Percentiles rank a stretch among this genome's conserved stretches.
phyloP scores from a whole-genome alignment of 768 basidiomycete genomes.

The Podaxis sp. region DNA sequence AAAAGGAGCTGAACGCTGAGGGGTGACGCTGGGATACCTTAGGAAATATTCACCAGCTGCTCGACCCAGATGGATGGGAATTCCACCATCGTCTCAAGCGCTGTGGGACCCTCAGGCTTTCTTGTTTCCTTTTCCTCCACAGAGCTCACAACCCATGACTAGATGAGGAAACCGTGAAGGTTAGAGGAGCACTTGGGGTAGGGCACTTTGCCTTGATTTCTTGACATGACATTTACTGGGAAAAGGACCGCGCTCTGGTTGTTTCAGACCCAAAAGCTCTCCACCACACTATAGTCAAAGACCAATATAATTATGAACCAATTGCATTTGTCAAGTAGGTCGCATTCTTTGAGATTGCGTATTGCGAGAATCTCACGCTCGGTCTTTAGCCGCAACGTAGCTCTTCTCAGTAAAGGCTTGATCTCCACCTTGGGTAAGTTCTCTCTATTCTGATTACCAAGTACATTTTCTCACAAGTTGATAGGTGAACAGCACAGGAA shows the following conservation, averaged over 20 bases:
- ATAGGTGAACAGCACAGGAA: slow-evolving; percentile 42
- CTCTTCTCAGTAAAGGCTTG: slow-evolving; percentile 14
- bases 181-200: slow-evolving; percentile 37
- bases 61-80: slow-evolving; percentile 33
- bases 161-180: slow-evolving; percentile 35
- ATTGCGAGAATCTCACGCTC: background rate
- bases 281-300: slow-evolving; percentile 46
- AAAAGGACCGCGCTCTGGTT: slow-evolving; percentile 35
- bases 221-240: background rate
- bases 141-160: no score
- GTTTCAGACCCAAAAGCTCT: slow-evolving; percentile 46
- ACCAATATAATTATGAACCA: slow-evolving; percentile 28
- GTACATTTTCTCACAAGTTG: background rate
- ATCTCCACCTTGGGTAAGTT: slow-evolving; percentile 14
- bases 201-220: slow-evolving; percentile 4
- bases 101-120: slow-evolving; percentile 24
- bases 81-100: slow-evolving; percentile 35
- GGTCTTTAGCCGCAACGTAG: slow-evolving; percentile 15
- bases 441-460: background rate
- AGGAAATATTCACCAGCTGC: slow-evolving; percentile 37
- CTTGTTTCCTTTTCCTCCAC: background rate
- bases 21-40: background rate
- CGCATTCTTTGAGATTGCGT: background rate
- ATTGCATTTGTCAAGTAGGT: slow-evolving; percentile 13
- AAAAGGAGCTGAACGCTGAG: background rate